phyloP scores from a whole-genome alignment of 345 rosid genomes.

The Lumnitzera littorea region DNA sequence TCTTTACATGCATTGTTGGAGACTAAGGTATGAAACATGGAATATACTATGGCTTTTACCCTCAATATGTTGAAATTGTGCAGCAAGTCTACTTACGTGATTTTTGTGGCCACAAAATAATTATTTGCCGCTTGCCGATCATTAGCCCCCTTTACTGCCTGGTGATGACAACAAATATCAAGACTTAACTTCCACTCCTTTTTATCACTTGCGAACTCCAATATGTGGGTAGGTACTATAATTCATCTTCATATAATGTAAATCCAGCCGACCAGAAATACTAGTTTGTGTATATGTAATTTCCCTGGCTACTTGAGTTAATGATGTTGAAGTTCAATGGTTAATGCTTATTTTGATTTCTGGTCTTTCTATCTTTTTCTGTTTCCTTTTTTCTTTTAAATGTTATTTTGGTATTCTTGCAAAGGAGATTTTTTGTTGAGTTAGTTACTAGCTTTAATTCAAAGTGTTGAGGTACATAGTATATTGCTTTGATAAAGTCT shows the following conservation, averaged over 20 bases:
- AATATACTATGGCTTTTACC: background rate
- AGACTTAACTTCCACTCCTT: conserved; percentile 32
- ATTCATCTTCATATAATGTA: background rate
- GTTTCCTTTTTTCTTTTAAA: too few species aligned
- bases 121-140: conserved; percentile 11
- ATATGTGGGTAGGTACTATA: conserved; percentile 44
- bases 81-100: too few species aligned
- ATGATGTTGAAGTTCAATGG: too few species aligned
- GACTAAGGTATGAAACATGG: conserved; percentile 51
- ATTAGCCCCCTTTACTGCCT: conserved; percentile 39
- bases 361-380: too few species aligned
- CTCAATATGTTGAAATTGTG: too few species aligned
- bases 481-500: too few species aligned
- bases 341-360: too few species aligned
- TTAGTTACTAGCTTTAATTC: too few species aligned
- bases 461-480: too few species aligned
- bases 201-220: conserved; percentile 41
- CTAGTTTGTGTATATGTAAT: background rate
- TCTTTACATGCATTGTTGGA: conserved; percentile 50
- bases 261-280: background rate
- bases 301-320: background rate
- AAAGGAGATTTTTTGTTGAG: background rate
- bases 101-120: too few species aligned
- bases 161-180: conserved; percentile 30
- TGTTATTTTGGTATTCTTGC: background rate